Percentiles rank a stretch among this genome's conserved stretches.
phyloP scores from a whole-genome alignment of 169 alveolate species.

The Pseudocohnilembus persalinus region DNA sequence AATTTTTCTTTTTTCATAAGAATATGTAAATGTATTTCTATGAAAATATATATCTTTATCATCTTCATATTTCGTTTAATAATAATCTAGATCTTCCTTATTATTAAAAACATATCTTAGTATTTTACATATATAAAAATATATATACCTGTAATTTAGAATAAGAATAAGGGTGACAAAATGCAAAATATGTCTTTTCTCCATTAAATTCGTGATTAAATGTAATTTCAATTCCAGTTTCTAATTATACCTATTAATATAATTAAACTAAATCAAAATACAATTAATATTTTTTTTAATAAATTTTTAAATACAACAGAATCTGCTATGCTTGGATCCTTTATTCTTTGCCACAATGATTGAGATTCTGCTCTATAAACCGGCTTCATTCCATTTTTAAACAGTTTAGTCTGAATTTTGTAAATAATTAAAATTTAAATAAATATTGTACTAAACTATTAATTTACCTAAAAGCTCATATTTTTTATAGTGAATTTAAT shows the following conservation, averaged over 20 bases:
- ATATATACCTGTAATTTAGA: not conserved
- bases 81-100: conserved; percentile 11
- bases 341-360: conserved; percentile 37
- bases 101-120: not conserved
- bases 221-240: conserved; percentile 30
- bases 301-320: conserved; percentile 18
- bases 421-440: not conserved
- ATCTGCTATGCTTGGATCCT: conserved; percentile 24
- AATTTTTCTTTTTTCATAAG: conserved; percentile 62
- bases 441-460: not conserved
- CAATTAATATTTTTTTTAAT: not conserved
- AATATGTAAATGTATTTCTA: conserved; percentile 42
- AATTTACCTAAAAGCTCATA: conserved; percentile 52
- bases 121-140: not conserved
- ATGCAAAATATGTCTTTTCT: conserved; percentile 40
- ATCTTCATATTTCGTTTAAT: conserved; percentile 25
- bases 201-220: conserved; percentile 3
- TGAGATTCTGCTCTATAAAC: conserved; percentile 35
- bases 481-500: conserved; percentile 46
- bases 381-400: conserved; percentile 64
- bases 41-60: conserved; percentile 40
- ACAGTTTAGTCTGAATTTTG: conserved; percentile 46
- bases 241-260: conserved; percentile 29
- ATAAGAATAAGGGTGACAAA: conserved; percentile 53
- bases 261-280: conserved; percentile 1